Conservation (phyloP, 2,329 filamentous ascomycete genomes). For the Ascochyta pisi region DNA sequence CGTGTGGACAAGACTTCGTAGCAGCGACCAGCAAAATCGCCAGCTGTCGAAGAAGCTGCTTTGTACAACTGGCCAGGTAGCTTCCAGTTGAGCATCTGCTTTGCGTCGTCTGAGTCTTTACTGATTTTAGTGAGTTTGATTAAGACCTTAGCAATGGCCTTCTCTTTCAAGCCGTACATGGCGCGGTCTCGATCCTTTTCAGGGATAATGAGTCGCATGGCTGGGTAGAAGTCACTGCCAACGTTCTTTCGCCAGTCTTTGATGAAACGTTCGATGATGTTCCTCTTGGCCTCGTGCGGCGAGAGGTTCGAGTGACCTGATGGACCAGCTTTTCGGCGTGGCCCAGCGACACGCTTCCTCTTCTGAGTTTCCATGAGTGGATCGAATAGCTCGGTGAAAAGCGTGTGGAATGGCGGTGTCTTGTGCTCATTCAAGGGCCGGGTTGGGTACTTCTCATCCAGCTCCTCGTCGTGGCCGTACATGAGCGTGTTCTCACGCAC, state of each 20-base stretch:
- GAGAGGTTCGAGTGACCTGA: slow-evolving; percentile 66
- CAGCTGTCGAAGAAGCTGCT: slow-evolving; percentile 65
- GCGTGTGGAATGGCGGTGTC: slow-evolving; percentile 81
- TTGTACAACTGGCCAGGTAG: slow-evolving; percentile 69
- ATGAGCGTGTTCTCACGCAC: slow-evolving; percentile 57
- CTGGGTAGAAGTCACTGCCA: slow-evolving; percentile 91
- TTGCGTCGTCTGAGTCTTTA: slow-evolving; percentile 86
- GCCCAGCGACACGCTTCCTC: slow-evolving; percentile 63
- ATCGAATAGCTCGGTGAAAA: slow-evolving; percentile 82
- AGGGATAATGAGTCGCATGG: slow-evolving; percentile 86
- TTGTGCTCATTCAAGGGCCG: slow-evolving; percentile 80
- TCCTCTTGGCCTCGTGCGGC: slow-evolving; percentile 78
- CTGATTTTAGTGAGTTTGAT: slow-evolving; percentile 93
- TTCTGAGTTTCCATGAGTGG: slow-evolving; percentile 81
- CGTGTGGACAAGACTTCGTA: slow-evolving; percentile 86
- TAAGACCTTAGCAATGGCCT: slow-evolving; percentile 85
- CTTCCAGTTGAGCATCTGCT: slow-evolving; percentile 90
- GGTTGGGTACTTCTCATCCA: slow-evolving; percentile 70
- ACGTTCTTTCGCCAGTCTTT: slow-evolving; percentile 85
- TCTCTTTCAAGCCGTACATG: slow-evolving; percentile 95
- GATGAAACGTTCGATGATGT: slow-evolving; percentile 87
- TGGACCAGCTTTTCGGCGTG: slow-evolving; percentile 66
- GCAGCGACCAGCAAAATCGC: slow-evolving; percentile 91
- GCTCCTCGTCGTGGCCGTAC: slow-evolving; percentile 55
- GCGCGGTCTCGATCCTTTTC: slow-evolving; percentile 91